Evolutionary conservation across 768 basidiomycete genomes (phyloP).

Genomic region (Kwoniella botswanensis): DNA sequence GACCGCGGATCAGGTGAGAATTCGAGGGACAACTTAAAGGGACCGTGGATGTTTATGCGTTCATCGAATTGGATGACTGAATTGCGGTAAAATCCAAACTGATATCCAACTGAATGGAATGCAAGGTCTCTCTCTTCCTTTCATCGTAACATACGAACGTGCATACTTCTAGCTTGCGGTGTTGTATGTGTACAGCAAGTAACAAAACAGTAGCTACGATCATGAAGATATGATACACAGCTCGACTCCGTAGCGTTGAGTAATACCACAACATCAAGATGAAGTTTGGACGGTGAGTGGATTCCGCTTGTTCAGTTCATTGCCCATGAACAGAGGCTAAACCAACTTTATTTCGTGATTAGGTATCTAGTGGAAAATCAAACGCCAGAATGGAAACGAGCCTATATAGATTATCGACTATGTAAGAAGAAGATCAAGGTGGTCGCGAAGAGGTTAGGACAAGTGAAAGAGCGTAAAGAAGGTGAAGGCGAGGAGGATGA

Average conservation of each 20-base stretch:
- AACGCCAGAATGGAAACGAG: constrained; percentile 58
- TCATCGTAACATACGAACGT: constrained; percentile 2
- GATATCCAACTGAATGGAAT: background rate
- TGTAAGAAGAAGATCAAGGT: constrained; percentile 58
- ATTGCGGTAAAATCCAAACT: background rate
- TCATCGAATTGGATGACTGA: background rate
- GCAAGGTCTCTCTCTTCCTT: background rate
- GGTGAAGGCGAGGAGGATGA: constrained; percentile 7
- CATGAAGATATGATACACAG: constrained; percentile 1
- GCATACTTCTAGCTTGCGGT: background rate
- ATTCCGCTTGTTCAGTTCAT: background rate
- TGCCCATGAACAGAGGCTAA: background rate
- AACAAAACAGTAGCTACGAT: background rate
- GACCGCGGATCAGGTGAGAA: background rate
- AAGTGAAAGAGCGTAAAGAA: constrained; percentile 22
- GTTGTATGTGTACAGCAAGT: background rate
- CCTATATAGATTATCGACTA: constrained; percentile 57
- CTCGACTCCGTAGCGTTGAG: background rate
- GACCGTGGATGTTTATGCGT: constrained; percentile 5
- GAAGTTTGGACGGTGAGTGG: constrained; percentile 31
- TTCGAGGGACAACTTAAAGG: background rate
- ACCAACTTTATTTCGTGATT: background rate
- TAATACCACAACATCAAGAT: constrained; percentile 15
- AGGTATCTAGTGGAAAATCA: constrained; percentile 53
- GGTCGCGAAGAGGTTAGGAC: constrained; percentile 39